Evolutionary conservation across 306 rosid genomes (phyloP).

Genomic region (Hippophae tibetana): DNA sequence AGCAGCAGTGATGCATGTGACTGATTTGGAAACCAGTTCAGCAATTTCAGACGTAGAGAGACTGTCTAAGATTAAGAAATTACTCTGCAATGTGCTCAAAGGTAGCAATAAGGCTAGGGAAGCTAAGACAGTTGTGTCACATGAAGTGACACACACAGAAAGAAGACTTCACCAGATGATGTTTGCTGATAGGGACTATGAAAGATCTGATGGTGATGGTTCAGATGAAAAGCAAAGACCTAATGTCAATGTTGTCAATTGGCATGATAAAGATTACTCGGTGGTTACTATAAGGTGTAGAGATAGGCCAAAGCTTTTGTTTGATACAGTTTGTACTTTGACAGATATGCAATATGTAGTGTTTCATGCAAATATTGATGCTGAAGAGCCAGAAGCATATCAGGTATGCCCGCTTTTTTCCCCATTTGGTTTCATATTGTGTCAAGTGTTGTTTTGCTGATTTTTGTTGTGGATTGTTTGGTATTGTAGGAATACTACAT

Average conservation of each 20-base stretch:
- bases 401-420: slow-evolving; percentile 42
- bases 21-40: slow-evolving; percentile 45
- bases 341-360: slow-evolving; percentile 95
- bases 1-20: slow-evolving; percentile 74
- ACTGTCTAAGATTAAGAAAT: slow-evolving; percentile 51
- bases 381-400: slow-evolving; percentile 82
- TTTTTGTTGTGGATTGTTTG: slow-evolving; percentile 19
- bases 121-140: slow-evolving; percentile 72
- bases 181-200: slow-evolving; percentile 95
- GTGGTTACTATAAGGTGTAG: slow-evolving; percentile 64
- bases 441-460: slow-evolving; percentile 12
- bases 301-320: slow-evolving; percentile 91
- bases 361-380: slow-evolving; percentile 79
- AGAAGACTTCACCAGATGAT: slow-evolving; percentile 96
- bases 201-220: slow-evolving; percentile 33
- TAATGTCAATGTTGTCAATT: slow-evolving; percentile 70
- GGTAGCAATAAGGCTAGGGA: slow-evolving; percentile 62
- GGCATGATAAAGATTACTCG: slow-evolving; percentile 78
- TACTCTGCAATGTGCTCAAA: slow-evolving; percentile 76
- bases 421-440: not conserved
- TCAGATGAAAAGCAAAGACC: slow-evolving; percentile 63
- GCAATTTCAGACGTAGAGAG: slow-evolving; percentile 59
- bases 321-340: slow-evolving; percentile 87
- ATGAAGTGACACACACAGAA: slow-evolving; percentile 60
- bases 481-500: slow-evolving; percentile 70